A percentile compares a stretch with the other conserved stretches of the same genome.
Evolutionary conservation across 1,284 basidiomycete species (phyloP).

Genomic region (Takashimella koratensis): DNA sequence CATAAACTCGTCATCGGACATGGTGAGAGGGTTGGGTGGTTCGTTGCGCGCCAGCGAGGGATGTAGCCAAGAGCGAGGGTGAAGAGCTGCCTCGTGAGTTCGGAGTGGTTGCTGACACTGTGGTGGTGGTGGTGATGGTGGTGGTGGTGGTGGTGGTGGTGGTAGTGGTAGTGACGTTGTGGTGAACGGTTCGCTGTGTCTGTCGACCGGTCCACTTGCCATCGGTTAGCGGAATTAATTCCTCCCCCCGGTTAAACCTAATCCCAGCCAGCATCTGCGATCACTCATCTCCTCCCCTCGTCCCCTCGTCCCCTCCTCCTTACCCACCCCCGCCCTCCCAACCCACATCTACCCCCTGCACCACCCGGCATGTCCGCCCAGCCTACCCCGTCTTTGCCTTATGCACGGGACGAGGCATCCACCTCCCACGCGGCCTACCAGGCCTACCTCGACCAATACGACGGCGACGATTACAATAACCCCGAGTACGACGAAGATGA

Average conservation of each 20-base stretch:
- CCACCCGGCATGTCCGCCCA: constrained; percentile 14
- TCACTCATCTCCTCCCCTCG: neutral
- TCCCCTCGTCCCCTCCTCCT: neutral
- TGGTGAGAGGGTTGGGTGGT: too few species aligned
- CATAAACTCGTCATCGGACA: constrained; percentile 52
- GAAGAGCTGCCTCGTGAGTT: too few species aligned
- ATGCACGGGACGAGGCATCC: constrained; percentile 43
- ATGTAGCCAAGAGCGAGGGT: too few species aligned
- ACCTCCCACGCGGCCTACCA: constrained; percentile 44
- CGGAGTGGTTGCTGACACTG: too few species aligned
- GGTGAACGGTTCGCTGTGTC: too few species aligned
- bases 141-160: neutral
- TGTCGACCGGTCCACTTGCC: neutral
- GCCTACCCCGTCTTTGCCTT: constrained; percentile 32
- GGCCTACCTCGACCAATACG: constrained; percentile 25
- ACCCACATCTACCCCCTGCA: neutral
- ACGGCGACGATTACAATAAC: constrained; percentile 23
- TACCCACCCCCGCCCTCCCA: neutral
- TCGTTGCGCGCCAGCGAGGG: too few species aligned
- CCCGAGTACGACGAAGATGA: constrained; percentile 26
- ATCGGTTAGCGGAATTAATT: neutral
- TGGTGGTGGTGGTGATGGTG: neutral
- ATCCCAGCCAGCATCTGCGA: too few species aligned
- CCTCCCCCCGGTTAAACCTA: too few species aligned
- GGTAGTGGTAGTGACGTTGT: neutral